A percentile compares a stretch with the other conserved stretches of the same genome.
phyloP scores from a whole-genome alignment of 768 basidiomycete genomes.

The Pisolithus orientalis region DNA sequence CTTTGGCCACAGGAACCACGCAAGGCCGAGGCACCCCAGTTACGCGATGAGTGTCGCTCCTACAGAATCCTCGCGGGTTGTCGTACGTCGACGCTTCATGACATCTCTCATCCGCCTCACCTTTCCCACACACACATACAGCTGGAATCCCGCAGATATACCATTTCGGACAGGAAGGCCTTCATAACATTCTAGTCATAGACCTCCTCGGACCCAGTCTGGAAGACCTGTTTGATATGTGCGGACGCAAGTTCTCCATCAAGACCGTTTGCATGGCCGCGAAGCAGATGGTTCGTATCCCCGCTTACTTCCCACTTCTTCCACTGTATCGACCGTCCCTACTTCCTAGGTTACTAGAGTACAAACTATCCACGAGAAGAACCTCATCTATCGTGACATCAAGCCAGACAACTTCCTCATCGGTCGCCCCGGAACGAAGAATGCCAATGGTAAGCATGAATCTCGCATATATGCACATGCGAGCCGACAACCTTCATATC shows the following conservation, averaged over 20 bases:
- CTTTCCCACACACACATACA: conserved; percentile 29
- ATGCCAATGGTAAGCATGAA: conserved; percentile 56
- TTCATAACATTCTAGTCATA: conserved; percentile 98
- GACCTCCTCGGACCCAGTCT: conserved; percentile 94
- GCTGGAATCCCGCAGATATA: conserved; percentile 98
- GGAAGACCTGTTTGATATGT: conserved; percentile 99
- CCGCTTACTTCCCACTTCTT: not conserved
- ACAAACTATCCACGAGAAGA: conserved; percentile 98
- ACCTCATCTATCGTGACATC: conserved; percentile 98
- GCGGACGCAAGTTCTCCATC: conserved; percentile 92
- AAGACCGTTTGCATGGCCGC: conserved; percentile 99
- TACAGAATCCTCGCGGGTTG: conserved; percentile 89
- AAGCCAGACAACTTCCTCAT: conserved; percentile 99
- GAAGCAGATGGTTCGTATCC: conserved; percentile 79
- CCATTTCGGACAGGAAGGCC: conserved; percentile 97
- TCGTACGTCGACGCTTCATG: conserved; percentile 48
- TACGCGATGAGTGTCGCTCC: conserved; percentile 97
- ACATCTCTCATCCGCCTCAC: not conserved
- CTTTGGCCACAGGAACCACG: conserved; percentile 60
- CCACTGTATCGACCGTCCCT: conserved; percentile 5
- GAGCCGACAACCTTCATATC: not conserved
- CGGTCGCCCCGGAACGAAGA: conserved; percentile 89
- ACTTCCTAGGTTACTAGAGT: conserved; percentile 75
- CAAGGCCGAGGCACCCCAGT: conserved; percentile 95
- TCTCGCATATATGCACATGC: not conserved